Conservation (phyloP, 305 asterid species). For the Fraxinus sp. region DNA sequence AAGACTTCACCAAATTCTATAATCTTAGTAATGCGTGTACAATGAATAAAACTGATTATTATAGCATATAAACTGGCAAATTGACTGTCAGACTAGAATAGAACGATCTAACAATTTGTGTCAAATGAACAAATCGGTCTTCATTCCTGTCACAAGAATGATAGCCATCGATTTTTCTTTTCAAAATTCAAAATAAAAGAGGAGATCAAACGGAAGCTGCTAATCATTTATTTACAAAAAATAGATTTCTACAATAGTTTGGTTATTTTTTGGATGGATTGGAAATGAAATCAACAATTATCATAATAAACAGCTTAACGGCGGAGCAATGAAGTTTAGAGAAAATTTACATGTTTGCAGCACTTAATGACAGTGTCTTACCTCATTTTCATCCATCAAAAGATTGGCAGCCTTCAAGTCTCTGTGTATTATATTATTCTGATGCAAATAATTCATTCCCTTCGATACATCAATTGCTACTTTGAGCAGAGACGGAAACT, state of each 20-base stretch:
- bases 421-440: slow-evolving; percentile 89
- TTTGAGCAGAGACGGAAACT: slow-evolving; percentile 79
- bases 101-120: neutral
- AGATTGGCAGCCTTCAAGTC: slow-evolving; percentile 96
- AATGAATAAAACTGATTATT: neutral
- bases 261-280: neutral
- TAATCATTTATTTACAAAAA: neutral
- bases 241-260: neutral
- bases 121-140: slow-evolving; percentile 4
- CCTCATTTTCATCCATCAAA: slow-evolving; percentile 91
- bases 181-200: neutral
- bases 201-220: slow-evolving; percentile 9
- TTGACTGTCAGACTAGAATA: neutral
- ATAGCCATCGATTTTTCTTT: neutral
- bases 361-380: slow-evolving; percentile 32
- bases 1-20: neutral
- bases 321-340: neutral
- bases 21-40: neutral
- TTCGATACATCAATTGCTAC: slow-evolving; percentile 90
- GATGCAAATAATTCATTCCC: slow-evolving; percentile 97
- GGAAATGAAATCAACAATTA: slow-evolving; percentile 17
- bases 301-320: neutral
- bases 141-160: slow-evolving; percentile 5
- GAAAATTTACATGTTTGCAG: neutral
- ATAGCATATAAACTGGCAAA: slow-evolving; percentile 11